Base-by-base conservation (phyloP, 2,329 filamentous ascomycete species). In the Botrytis aclada region DNA sequence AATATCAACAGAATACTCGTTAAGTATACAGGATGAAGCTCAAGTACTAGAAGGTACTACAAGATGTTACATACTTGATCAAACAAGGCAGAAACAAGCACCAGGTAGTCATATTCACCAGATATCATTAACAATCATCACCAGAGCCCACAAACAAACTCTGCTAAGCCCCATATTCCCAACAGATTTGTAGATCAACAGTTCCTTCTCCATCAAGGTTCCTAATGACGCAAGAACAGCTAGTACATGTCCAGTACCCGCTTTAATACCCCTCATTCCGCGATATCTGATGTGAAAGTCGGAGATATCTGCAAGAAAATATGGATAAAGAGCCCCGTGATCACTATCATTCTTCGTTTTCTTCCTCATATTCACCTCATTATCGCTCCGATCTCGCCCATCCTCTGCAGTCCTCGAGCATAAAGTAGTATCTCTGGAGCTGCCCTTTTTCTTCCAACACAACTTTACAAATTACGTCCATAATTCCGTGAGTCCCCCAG, bases 201-300 rank as follows among this genome's bases (percentile, higher is more conserved):
- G 65, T 37, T 69, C 65, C 47, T 69, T 69, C 65, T 69, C 37
- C 25, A 56, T 56, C 47, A 32, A 47, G 10, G 34, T 5, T 56
- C 18, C 6, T 18, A 56, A 69, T 69, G 65, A 41, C 47, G 34
- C 34, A 69, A 25, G n/a, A 56, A 32, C 65, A 69, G 37, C 34
- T 22, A 29, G 32, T 69, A 32, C 39, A 43, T 32, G 37, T 12
- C 22, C 20, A 69, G 20, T 41, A n/a, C 47, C 65, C 65, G n/a
- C 65, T 69, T 34, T 56, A 32, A 32, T 69, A 69, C 47, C 47
- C 65, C 65, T 69, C 65, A 69, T 32, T 20, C 65, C n/a, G 37
- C 47, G 25, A 32, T 41, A 16, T 56, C 6, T 56, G 25, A 18
- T 41, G 47, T 12, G 6, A 32, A 41, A 69, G 32, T 25, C 34